Base-by-base conservation (phyloP, 768 basidiomycete species). In the Xerocomellus dryophilus region DNA sequence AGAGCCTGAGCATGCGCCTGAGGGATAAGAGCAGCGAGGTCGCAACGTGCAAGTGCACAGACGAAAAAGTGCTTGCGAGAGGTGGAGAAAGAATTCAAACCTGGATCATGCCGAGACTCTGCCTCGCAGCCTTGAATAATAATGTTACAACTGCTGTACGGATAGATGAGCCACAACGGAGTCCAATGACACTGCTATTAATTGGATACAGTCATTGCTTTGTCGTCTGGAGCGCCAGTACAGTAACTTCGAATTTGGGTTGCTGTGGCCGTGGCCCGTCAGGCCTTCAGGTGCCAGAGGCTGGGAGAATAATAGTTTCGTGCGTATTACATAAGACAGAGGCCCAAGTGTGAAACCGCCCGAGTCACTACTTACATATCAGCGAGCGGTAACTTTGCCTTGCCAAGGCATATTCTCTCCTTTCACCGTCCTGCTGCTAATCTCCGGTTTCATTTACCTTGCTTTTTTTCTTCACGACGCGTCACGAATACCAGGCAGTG, bases 401-500 rank as follows among this genome's bases (percentile, higher is more conserved):
- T 47, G n/a, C 21, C 7, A 2, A 43, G 55, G 48, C 45, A 40
- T 35, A 45, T 64, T 53, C 60, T 48, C 38, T 61, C 50, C 11
- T 58, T 68, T 61, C 59, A 63, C 65, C 42, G 42, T 57, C 53
- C 47, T 41, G 54, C 21, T 57, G 20, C 53, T 61, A 46, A 68
- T 69, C 14, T 61, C 66, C 66, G 68, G 47, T 14, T 43, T 53
- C 54, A 34, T 51, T 54, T 47, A 14, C 32, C 20, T 46, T 40
- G 50, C 41, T 31, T 47, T 50, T 47, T 8, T 18, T 29, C 9
- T 45, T 67, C 29, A 63, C 59, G 61, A 60, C 66, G 38, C 50
- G 23, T 40, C 49, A 65, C 66, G 59, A 65, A 43, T 34, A 58
- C 49, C 34, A 38, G 52, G 59, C 66, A 49, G 65, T 65, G 65